Conservation (phyloP, 192 early-diverging fungal species). For the Kickxella alabastrina region DNA sequence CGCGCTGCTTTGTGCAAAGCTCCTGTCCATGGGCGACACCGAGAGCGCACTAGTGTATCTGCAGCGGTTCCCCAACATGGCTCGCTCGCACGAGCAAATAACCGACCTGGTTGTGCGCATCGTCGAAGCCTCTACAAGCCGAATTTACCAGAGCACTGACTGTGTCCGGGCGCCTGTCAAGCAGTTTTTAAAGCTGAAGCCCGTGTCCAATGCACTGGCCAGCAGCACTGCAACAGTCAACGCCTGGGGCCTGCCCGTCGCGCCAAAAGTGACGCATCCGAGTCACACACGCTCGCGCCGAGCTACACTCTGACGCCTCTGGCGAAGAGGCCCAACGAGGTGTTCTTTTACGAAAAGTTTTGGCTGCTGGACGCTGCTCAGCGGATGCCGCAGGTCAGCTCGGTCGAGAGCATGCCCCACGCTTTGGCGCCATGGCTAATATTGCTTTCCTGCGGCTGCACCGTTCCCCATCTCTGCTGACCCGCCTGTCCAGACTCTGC, state of each 20-base stretch:
- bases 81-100: constrained; percentile 27
- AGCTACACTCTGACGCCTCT: constrained; percentile 29
- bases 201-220: too few relatives aligned
- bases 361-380: constrained; percentile 32
- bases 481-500: constrained; percentile 38
- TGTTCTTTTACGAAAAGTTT: constrained; percentile 48
- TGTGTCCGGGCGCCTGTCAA: constrained; percentile 30
- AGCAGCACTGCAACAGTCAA: not conserved
- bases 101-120: constrained; percentile 34
- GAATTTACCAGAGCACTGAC: constrained; percentile 24
- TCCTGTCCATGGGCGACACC: constrained; percentile 38
- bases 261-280: not conserved
- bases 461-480: constrained; percentile 19
- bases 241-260: constrained; percentile 12
- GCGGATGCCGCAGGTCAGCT: constrained; percentile 9
- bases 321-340: constrained; percentile 18
- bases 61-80: constrained; percentile 29
- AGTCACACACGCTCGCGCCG: not conserved
- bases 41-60: constrained; percentile 29
- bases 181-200: constrained; percentile 8
- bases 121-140: constrained; percentile 18
- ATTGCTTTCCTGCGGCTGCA: constrained; percentile 35
- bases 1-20: constrained; percentile 33
- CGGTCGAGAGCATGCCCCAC: constrained; percentile 21
- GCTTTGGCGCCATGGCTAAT: constrained; percentile 47